Conservation (phyloP, 2,329 filamentous ascomycete species). For the Cercospora brassicicola region DNA sequence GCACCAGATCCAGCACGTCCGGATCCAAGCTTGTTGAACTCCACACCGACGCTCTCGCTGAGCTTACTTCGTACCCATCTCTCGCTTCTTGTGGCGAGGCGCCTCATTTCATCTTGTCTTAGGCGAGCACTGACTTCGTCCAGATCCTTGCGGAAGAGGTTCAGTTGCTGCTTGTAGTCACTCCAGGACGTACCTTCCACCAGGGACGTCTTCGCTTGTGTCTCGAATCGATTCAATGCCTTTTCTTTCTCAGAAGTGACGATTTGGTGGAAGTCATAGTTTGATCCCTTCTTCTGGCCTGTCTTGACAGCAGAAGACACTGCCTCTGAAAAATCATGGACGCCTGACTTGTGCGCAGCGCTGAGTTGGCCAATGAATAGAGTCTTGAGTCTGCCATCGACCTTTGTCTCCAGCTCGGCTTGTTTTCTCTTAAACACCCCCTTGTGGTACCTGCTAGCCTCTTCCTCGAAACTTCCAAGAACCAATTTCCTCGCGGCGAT, state of each 20-base stretch:
- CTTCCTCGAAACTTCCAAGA: slow-evolving; percentile 80
- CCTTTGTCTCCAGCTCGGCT: slow-evolving; percentile 78
- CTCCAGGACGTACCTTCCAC: slow-evolving; percentile 86
- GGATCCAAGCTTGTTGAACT: slow-evolving; percentile 94
- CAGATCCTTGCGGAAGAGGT: slow-evolving; percentile 83
- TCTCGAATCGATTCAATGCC: slow-evolving; percentile 72
- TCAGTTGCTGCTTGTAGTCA: slow-evolving; percentile 76
- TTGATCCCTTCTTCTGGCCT: slow-evolving; percentile 85
- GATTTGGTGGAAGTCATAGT: slow-evolving; percentile 94
- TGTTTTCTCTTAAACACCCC: slow-evolving; percentile 86
- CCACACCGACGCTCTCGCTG: slow-evolving; percentile 81
- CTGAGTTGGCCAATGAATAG: slow-evolving; percentile 86
- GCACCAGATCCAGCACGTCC: slow-evolving; percentile 80
- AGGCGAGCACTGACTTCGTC: slow-evolving; percentile 82
- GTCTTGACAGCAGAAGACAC: slow-evolving; percentile 84
- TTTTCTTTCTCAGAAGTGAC: slow-evolving; percentile 78
- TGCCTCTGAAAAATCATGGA: slow-evolving; percentile 79
- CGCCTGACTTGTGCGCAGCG: slow-evolving; percentile 85
- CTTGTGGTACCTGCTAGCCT: slow-evolving; percentile 95
- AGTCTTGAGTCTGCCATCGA: slow-evolving; percentile 83
- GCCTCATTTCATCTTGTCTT: slow-evolving; percentile 92
- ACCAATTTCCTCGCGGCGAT: slow-evolving; percentile 69
- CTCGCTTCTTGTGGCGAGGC: slow-evolving; percentile 85
- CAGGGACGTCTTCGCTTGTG: slow-evolving; percentile 69
- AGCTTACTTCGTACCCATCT: slow-evolving; percentile 89